phyloP scores from a whole-genome alignment of 2,329 filamentous ascomycete species.

The Cladorrhinum sp. region DNA sequence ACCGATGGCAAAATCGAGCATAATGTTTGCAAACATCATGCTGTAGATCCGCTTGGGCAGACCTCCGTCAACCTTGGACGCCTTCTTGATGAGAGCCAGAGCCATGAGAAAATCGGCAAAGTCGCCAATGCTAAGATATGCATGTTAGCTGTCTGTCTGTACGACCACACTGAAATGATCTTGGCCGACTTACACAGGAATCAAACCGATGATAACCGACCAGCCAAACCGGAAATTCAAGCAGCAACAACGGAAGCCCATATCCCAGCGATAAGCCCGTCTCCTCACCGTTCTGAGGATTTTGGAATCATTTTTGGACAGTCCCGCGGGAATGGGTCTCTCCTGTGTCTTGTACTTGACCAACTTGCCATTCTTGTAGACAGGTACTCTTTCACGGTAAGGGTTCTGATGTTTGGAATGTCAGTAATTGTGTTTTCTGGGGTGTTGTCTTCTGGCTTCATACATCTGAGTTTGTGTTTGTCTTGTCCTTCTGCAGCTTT shows the following conservation, averaged over 20 bases:
- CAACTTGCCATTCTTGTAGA: conserved; percentile 62
- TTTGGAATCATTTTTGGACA: conserved; percentile 77
- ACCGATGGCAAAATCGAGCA: conserved; percentile 69
- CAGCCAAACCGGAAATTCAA: conserved; percentile 84
- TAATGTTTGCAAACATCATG: conserved; percentile 78
- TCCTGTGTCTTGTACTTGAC: conserved; percentile 78
- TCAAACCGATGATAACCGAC: conserved; percentile 77
- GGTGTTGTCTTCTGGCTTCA: neutral
- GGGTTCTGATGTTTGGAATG: conserved; percentile 66
- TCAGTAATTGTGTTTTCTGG: conserved; percentile 24
- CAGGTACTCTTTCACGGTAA: conserved; percentile 79
- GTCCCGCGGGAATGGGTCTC: conserved; percentile 78
- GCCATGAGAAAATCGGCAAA: conserved; percentile 70
- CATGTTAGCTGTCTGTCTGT: conserved; percentile 23
- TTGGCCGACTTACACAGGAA: conserved; percentile 66
- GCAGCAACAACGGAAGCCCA: conserved; percentile 71
- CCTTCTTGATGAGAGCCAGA: conserved; percentile 69
- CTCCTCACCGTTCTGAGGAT: conserved; percentile 84
- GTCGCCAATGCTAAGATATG: conserved; percentile 64
- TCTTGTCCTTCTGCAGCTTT: conserved; percentile 21
- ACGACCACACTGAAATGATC: neutral
- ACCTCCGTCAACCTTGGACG: conserved; percentile 71
- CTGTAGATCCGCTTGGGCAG: conserved; percentile 59
- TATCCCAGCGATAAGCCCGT: conserved; percentile 81
- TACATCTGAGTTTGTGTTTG: conserved; percentile 27